These are phyloP conservation scores for Vigna radiata DNA, from an alignment of 306 rosid genomes.

Conservation along the genomic window DNA sequence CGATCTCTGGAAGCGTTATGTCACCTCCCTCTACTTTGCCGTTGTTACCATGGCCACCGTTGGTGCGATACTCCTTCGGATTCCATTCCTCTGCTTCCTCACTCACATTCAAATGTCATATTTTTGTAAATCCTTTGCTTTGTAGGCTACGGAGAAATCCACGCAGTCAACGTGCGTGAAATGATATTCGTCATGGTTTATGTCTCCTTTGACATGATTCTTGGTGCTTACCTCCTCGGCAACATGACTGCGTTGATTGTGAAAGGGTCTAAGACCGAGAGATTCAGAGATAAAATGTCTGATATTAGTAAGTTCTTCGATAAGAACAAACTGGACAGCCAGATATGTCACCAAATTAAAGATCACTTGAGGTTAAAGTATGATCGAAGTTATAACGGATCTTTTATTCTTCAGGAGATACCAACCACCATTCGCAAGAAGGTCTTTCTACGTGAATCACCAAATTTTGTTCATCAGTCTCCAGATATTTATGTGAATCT, in stretches of 20 bases:
- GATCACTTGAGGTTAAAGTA: too few species aligned
- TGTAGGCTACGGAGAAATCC: slow-evolving; percentile 75
- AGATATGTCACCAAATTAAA: slow-evolving; percentile 25
- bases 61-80: slow-evolving; percentile 26
- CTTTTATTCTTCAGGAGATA: too few species aligned
- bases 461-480: too few species aligned
- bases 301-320: slow-evolving; percentile 61
- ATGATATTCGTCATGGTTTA: slow-evolving; percentile 76
- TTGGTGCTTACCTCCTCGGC: slow-evolving; percentile 72
- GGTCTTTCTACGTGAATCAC: too few species aligned
- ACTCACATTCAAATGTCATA: too few species aligned
- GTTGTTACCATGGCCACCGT: slow-evolving; percentile 78
- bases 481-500: neutral
- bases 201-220: slow-evolving; percentile 76
- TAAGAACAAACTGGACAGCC: slow-evolving; percentile 55
- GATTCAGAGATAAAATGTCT: slow-evolving; percentile 65
- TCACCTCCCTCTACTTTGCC: slow-evolving; percentile 72
- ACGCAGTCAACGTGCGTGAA: slow-evolving; percentile 72
- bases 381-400: too few species aligned
- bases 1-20: slow-evolving; percentile 67
- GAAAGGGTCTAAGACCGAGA: slow-evolving; percentile 74
- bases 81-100: too few species aligned
- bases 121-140: neutral
- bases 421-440: too few species aligned
- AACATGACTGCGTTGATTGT: slow-evolving; percentile 71